Evolutionary conservation across 805 yeast species (phyloP), one percentile per base, ranked within the genome.

Genomic region (Metschnikowia borealis): DNA sequence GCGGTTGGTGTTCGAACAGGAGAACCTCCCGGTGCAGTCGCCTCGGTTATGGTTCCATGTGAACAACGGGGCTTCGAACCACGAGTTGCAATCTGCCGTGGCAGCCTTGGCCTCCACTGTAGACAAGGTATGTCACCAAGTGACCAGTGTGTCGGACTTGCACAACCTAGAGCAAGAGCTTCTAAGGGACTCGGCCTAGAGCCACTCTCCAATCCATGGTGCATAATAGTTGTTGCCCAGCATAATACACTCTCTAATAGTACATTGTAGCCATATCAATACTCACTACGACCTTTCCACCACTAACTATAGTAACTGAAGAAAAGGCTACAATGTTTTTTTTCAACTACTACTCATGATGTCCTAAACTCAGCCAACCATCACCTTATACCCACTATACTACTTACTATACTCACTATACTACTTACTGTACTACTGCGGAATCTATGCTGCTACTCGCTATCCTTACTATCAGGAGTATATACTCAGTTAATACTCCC

Each of bases 1-100:
- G 26, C 82, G 81, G 50, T 74, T 75, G 51, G 77, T 89, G 11
- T 71, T 84, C 48, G 83, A 80, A 57, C 95, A 85, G 62, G 97
- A 55, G 23, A 35, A 44, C 32, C 52, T 59, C 21, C 61, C 61
- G 32, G 66, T 74, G 55, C 56, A 57, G 31, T 62, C 62, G 49
- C 78, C 78, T 3, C 71, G 67, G 44, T 67, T 73, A 49, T 59
- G 66, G 56, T 54, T 72, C 8, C 62, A 66, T 42, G 54, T 71
- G 35, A 70, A 63, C 55, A 53, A 49, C 35, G 70, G 68, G n/a
- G 65, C 61, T 5, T 46, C 67, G 2, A 35, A 46, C 10, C 59
- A 55, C 13, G 75, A 73, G 46, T 62, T 69, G 47, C 55, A 60
- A 15, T 48, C 48, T 3, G 60, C 66, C 29, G 59, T 57, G 17